Evolutionary conservation across 805 yeast species (phyloP).

Genomic region (Maudiozyma pseudohumilis): DNA sequence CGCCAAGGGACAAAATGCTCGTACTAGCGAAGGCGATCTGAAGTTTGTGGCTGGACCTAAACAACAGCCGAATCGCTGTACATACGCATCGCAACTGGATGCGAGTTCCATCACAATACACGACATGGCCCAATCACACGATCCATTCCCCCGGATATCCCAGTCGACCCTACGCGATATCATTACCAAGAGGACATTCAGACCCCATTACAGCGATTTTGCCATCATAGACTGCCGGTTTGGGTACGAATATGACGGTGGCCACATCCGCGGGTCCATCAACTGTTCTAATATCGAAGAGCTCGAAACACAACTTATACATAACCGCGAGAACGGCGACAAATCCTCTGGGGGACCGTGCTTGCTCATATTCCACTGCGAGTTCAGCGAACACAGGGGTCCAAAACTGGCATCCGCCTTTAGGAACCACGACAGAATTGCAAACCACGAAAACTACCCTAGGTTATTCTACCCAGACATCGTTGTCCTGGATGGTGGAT

Average conservation of each 20-base stretch:
- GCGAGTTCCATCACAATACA: too few species aligned
- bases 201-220: conserved; percentile 43
- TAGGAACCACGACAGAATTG: conserved; percentile 68
- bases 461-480: conserved; percentile 79
- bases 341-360: conserved; percentile 15
- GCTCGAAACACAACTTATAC: conserved; percentile 48
- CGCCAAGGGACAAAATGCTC: background rate
- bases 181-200: conserved; percentile 28
- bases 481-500: conserved; percentile 84
- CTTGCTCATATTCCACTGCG: conserved; percentile 84
- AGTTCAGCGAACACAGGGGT: conserved; percentile 87
- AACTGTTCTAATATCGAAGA: conserved; percentile 65
- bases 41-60: background rate
- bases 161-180: conserved; percentile 35
- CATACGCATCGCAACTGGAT: too few species aligned
- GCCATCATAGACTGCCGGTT: conserved; percentile 81
- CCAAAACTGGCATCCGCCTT: conserved; percentile 85
- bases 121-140: too few species aligned
- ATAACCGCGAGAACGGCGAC: conserved; percentile 5
- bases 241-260: conserved; percentile 85
- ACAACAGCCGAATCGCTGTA: too few species aligned
- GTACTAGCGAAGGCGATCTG: background rate
- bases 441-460: conserved; percentile 72
- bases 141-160: conserved; percentile 40
- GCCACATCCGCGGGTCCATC: conserved; percentile 78